phyloP scores from a whole-genome alignment of 139 green algal species.

The Bryopsis sp. region DNA sequence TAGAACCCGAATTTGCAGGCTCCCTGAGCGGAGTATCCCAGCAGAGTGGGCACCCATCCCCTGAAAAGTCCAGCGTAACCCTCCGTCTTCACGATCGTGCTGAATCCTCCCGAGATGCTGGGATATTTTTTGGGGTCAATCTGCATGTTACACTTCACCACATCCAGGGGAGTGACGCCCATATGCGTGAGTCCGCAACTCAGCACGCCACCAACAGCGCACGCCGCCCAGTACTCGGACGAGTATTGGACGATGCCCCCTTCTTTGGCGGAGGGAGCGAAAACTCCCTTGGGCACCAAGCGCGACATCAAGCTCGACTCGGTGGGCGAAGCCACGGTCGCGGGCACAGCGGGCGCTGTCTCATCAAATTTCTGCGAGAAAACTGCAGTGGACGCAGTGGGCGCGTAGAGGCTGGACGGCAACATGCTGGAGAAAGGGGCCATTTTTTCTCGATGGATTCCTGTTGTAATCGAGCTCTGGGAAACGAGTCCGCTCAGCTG shows the following conservation, averaged over 20 bases:
- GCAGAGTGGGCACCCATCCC: slow-evolving; percentile 72
- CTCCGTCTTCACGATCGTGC: slow-evolving; percentile 47
- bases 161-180: slow-evolving; percentile 77
- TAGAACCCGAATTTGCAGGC: slow-evolving; percentile 89
- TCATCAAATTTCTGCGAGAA: background rate
- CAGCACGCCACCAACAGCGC: slow-evolving; percentile 30
- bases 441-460: too few relatives aligned
- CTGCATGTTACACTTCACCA: slow-evolving; percentile 92
- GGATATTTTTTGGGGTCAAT: slow-evolving; percentile 64
- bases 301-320: background rate
- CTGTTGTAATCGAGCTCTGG: too few relatives aligned
- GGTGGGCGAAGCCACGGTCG: background rate
- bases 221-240: slow-evolving; percentile 18
- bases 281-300: background rate
- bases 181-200: slow-evolving; percentile 53
- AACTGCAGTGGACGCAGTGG: background rate
- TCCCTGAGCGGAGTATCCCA: slow-evolving; percentile 81
- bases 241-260: background rate
- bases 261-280: background rate
- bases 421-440: background rate
- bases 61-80: slow-evolving; percentile 58
- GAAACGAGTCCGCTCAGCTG: too few relatives aligned
- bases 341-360: too few relatives aligned
- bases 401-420: background rate
- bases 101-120: slow-evolving; percentile 59